Percentiles rank a stretch among this genome's conserved stretches.
Evolutionary conservation across 768 basidiomycete species (phyloP).

Genomic region (Tubosaeta sp.): DNA sequence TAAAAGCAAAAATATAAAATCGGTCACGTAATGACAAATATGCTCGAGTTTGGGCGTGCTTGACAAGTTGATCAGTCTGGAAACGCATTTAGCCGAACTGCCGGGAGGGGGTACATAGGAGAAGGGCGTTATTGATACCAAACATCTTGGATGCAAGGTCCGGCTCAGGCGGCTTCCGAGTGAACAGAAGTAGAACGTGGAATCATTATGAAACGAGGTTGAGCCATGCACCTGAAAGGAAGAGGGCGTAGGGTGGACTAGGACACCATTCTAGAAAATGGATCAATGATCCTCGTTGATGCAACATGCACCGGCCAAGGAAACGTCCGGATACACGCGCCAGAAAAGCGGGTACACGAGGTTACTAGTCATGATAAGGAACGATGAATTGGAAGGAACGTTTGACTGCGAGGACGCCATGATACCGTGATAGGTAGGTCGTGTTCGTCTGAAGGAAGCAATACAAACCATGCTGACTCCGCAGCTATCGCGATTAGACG

Average conservation of each 20-base stretch:
- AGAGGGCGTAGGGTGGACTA: slow-evolving; percentile 1
- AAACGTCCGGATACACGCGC: background rate
- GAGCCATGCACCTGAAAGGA: slow-evolving; percentile 2
- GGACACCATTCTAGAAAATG: background rate
- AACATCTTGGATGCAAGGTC: slow-evolving; percentile 2
- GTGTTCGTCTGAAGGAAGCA: background rate
- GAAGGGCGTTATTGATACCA: background rate
- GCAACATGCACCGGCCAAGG: slow-evolving; percentile 7
- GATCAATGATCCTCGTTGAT: slow-evolving; percentile 16
- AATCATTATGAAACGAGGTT: background rate
- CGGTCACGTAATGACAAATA: background rate
- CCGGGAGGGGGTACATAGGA: background rate
- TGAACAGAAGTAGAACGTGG: slow-evolving; percentile 1
- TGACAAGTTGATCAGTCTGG: slow-evolving; percentile 4
- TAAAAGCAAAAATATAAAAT: background rate
- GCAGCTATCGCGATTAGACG: slow-evolving; percentile 13
- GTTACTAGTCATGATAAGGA: background rate
- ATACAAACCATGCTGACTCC: slow-evolving; percentile 5
- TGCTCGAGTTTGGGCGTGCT: background rate
- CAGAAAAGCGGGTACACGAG: background rate
- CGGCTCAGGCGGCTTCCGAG: slow-evolving; percentile 6
- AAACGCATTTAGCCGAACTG: slow-evolving; percentile 8
- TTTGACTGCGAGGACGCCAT: background rate
- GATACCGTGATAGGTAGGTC: background rate
- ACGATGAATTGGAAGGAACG: background rate